phyloP scores from a whole-genome alignment of 2,329 filamentous ascomycete species.

The Westerdykella sp. region DNA sequence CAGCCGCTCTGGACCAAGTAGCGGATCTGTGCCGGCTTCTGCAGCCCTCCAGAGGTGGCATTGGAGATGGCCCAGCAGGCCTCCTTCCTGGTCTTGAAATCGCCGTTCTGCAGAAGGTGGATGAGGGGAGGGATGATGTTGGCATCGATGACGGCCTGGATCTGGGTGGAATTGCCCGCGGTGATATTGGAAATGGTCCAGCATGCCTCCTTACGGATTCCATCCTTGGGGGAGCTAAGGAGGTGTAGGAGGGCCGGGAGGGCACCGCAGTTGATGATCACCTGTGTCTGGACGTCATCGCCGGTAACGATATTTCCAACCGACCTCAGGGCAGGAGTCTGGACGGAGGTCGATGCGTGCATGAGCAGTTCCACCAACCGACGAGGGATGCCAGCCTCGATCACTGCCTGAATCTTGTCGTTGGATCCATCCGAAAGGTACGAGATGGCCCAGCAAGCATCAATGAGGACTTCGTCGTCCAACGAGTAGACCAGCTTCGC shows the following conservation, averaged over 20 bases:
- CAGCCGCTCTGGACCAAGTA: conserved; percentile 90
- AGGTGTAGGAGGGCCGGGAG: conserved; percentile 88
- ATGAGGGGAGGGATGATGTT: conserved; percentile 96
- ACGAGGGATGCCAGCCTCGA: conserved; percentile 94
- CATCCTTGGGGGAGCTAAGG: conserved; percentile 94
- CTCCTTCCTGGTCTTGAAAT: conserved; percentile 98
- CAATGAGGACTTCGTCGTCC: conserved; percentile 95
- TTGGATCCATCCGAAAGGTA: conserved; percentile 97
- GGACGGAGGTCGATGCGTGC: conserved; percentile 96
- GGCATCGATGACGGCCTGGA: conserved; percentile 92
- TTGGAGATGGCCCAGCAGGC: conserved; percentile 99
- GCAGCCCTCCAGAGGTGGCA: conserved; percentile 90
- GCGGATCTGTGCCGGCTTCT: conserved; percentile 97
- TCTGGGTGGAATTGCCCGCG: conserved; percentile 94
- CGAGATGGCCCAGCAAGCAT: conserved; percentile 99
- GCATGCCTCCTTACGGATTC: conserved; percentile 98
- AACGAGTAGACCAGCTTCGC: conserved; percentile 97
- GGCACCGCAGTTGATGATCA: conserved; percentile 97
- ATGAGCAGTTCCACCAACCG: conserved; percentile 94
- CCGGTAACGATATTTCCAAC: conserved; percentile 99
- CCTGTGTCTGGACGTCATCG: conserved; percentile 96
- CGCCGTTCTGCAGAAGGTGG: conserved; percentile 90
- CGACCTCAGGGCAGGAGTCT: conserved; percentile 92
- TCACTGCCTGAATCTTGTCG: conserved; percentile 98
- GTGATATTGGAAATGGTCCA: conserved; percentile 99